These are phyloP conservation scores for Aspergillus sp. DNA, from an alignment of 2,329 filamentous ascomycete species.

Conservation along the genomic window DNA sequence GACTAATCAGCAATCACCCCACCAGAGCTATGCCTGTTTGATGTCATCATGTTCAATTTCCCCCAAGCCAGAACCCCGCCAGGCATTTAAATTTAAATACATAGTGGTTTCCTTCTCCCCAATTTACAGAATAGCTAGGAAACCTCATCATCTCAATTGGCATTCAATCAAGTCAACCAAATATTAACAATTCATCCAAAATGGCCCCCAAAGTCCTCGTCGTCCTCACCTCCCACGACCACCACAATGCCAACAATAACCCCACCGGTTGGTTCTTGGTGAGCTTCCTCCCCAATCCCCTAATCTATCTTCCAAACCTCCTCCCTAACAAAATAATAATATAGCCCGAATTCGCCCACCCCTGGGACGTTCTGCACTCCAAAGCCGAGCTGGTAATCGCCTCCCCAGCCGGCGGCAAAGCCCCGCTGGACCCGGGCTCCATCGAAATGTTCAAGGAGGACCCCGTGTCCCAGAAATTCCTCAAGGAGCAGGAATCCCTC, in stretches of 20 bases:
- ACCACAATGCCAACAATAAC: constrained; percentile 44
- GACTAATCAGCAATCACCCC: too few relatives aligned
- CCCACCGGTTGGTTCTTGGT: constrained; percentile 73
- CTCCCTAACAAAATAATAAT: too few relatives aligned
- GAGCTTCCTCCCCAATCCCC: constrained; percentile 16
- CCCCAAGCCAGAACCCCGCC: too few relatives aligned
- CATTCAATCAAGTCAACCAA: not conserved
- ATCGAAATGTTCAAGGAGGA: constrained; percentile 59
- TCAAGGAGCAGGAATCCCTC: constrained; percentile 56
- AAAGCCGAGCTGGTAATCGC: constrained; percentile 59
- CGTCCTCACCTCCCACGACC: constrained; percentile 65
- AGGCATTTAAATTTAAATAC: too few relatives aligned
- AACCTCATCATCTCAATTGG: not conserved
- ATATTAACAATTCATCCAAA: not conserved
- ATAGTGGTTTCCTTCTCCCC: not conserved
- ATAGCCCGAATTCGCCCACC: constrained; percentile 63
- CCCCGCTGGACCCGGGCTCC: constrained; percentile 62
- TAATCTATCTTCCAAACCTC: not conserved
- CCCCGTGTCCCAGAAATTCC: constrained; percentile 53
- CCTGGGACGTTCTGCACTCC: constrained; percentile 59
- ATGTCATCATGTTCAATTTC: too few relatives aligned
- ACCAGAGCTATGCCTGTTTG: too few relatives aligned
- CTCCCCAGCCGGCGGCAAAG: constrained; percentile 63
- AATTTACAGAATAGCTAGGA: not conserved
- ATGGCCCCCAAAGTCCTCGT: constrained; percentile 64